Percentiles rank a stretch among this genome's conserved stretches.
Conservation (phyloP, 257 asterid species). For the Buddleja alternifolia region DNA sequence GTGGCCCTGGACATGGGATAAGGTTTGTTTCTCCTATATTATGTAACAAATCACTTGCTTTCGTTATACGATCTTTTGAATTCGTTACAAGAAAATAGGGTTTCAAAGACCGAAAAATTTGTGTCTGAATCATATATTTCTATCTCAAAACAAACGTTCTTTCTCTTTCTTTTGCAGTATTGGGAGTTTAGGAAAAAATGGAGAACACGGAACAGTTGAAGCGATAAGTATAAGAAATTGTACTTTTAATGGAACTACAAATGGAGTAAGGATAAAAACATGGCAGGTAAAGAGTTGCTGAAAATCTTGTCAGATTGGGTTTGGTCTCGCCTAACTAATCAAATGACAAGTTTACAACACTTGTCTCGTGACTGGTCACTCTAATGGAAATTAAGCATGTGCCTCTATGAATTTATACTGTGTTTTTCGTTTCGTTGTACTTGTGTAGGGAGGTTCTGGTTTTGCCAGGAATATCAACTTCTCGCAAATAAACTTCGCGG, state of each 20-base stretch:
- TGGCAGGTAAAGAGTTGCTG: conserved; percentile 63
- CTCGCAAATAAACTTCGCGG: conserved; percentile 32
- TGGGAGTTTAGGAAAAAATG: conserved; percentile 51
- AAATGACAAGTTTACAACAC: too few species aligned
- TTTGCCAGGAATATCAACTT: conserved; percentile 45
- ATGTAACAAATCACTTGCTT: too few species aligned
- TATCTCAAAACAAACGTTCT: too few species aligned
- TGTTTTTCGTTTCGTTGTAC: background rate
- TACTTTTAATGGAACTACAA: conserved; percentile 40
- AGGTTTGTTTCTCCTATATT: conserved; percentile 30
- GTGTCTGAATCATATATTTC: too few species aligned
- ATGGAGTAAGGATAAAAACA: conserved; percentile 61
- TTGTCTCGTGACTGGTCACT: too few species aligned
- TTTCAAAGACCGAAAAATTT: too few species aligned
- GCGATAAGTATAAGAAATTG: conserved; percentile 38
- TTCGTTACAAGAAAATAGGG: too few species aligned
- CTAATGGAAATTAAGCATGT: too few species aligned
- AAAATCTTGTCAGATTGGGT: too few species aligned
- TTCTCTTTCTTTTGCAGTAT: conserved; percentile 32
- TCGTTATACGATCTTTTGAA: too few species aligned
- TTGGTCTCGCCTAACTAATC: too few species aligned
- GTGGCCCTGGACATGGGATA: conserved; percentile 65
- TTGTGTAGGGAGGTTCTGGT: conserved; percentile 50
- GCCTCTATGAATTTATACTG: background rate
- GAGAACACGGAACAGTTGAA: conserved; percentile 39